phyloP scores from a whole-genome alignment of 208 protist genomes.

The Crithidia acanthocephali region DNA sequence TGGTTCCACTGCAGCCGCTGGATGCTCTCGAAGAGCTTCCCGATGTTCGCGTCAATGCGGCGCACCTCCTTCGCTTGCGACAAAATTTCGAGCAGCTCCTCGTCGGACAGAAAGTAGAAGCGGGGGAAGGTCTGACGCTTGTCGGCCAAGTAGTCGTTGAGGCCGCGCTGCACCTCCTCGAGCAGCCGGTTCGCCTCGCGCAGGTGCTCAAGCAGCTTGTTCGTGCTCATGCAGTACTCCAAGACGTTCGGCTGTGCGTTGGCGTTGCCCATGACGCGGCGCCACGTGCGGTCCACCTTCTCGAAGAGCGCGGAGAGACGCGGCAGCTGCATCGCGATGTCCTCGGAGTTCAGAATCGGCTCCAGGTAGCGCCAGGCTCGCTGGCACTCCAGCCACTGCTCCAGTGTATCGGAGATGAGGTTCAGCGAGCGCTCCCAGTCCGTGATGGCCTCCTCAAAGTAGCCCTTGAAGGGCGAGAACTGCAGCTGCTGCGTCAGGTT shows the following conservation, averaged over 20 bases:
- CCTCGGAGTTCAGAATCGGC: conserved; percentile 97
- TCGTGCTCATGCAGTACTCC: conserved; percentile 93
- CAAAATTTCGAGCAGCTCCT: conserved; percentile 96
- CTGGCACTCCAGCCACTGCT: conserved; percentile 97
- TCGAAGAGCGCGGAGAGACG: conserved; percentile 94
- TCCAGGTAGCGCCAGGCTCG: conserved; percentile 97
- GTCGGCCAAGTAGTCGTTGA: conserved; percentile 97
- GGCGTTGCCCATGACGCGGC: conserved; percentile 90
- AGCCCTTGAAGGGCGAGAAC: conserved; percentile 97
- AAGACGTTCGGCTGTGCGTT: conserved; percentile 92
- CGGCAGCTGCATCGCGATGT: conserved; percentile 96
- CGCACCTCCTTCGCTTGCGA: conserved; percentile 96
- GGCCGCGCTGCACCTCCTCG: conserved; percentile 96
- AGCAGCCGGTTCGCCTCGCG: conserved; percentile 94
- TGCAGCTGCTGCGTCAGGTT: conserved; percentile 96
- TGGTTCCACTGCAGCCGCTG: conserved; percentile 78
- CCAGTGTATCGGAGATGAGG: conserved; percentile 94
- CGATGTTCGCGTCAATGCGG: conserved; percentile 95
- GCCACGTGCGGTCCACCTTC: conserved; percentile 96
- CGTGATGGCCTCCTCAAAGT: conserved; percentile 94
- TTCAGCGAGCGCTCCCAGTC: conserved; percentile 96
- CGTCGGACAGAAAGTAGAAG: conserved; percentile 95
- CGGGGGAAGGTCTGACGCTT: conserved; percentile 95
- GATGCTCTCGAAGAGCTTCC: conserved; percentile 97
- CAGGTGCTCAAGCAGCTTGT: conserved; percentile 95